Percentiles rank a stretch among this genome's conserved stretches.
Evolutionary conservation across 805 yeast genomes (phyloP).

Genomic region (Kluyveromyces siamensis): DNA sequence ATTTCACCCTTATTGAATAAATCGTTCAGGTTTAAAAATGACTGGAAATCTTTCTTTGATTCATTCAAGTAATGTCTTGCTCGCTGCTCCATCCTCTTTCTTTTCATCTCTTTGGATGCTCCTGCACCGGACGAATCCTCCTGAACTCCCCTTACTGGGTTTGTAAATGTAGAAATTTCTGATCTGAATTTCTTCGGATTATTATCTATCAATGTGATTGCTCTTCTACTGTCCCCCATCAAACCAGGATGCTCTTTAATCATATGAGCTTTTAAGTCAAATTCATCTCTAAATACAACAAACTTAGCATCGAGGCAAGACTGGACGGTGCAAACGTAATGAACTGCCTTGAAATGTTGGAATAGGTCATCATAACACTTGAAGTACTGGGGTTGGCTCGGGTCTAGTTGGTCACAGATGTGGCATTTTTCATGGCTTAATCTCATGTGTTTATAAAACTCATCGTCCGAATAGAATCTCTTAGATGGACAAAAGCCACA

Average conservation of each 20-base stretch:
- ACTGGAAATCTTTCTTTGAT: conserved; percentile 35
- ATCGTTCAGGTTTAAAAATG: conserved; percentile 42
- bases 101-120: conserved; percentile 38
- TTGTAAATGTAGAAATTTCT: conserved; percentile 52
- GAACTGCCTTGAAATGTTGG: conserved; percentile 64
- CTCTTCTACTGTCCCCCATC: conserved; percentile 34
- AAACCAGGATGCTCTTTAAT: conserved; percentile 67
- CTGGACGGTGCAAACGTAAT: conserved; percentile 69
- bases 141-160: conserved; percentile 17
- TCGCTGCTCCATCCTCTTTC: conserved; percentile 66
- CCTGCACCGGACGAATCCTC: conserved; percentile 31
- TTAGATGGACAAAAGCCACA: conserved; percentile 72
- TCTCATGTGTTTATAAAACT: conserved; percentile 70
- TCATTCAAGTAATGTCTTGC: conserved; percentile 71
- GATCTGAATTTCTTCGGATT: conserved; percentile 40
- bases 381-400: conserved; percentile 63
- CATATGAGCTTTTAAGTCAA: conserved; percentile 85
- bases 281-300: conserved; percentile 80
- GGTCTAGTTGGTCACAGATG: conserved; percentile 67
- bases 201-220: conserved; percentile 16
- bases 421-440: conserved; percentile 82
- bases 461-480: conserved; percentile 84
- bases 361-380: conserved; percentile 66
- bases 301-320: conserved; percentile 81
- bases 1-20: conserved; percentile 38